Evolutionary conservation across 345 rosid genomes (phyloP).

Genomic region (sweet orange (Citrus sinensis)): DNA sequence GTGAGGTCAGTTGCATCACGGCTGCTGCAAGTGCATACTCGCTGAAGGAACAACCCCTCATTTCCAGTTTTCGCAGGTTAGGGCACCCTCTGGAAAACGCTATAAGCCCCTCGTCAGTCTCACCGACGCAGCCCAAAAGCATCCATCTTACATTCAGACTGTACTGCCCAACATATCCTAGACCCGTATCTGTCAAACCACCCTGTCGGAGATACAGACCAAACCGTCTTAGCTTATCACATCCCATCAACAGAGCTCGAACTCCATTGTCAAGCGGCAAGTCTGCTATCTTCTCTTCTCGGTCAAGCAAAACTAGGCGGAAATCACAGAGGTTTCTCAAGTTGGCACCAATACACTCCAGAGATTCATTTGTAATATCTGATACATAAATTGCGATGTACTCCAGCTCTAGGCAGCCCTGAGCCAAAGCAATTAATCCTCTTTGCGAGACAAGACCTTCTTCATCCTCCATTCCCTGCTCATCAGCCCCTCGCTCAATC

Average conservation of each 20-base stretch:
- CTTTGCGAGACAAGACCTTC: constrained; percentile 82
- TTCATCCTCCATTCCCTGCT: constrained; percentile 81
- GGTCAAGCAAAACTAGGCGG: constrained; percentile 83
- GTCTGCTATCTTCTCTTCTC: constrained; percentile 68
- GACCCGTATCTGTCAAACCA: constrained; percentile 80
- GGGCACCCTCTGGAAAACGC: constrained; percentile 88
- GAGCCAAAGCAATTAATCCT: constrained; percentile 81
- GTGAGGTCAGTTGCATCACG: constrained; percentile 54
- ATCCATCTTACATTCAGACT: constrained; percentile 87
- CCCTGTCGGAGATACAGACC: constrained; percentile 81
- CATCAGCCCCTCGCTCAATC: constrained; percentile 93
- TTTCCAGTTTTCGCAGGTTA: constrained; percentile 80
- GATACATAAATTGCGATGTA: constrained; percentile 87
- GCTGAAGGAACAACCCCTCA: constrained; percentile 89
- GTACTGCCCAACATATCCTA: constrained; percentile 68
- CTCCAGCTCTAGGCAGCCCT: constrained; percentile 75
- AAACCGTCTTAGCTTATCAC: constrained; percentile 74
- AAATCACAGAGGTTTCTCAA: constrained; percentile 77
- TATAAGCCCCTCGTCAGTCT: constrained; percentile 67
- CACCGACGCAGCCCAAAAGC: constrained; percentile 86
- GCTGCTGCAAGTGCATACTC: constrained; percentile 72
- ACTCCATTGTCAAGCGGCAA: constrained; percentile 91
- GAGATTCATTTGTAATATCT: constrained; percentile 74
- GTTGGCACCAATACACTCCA: constrained; percentile 58
- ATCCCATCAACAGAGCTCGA: constrained; percentile 74